Base-by-base conservation (phyloP, 2,329 filamentous ascomycete species). In the Phialemoniopsis sp. region DNA sequence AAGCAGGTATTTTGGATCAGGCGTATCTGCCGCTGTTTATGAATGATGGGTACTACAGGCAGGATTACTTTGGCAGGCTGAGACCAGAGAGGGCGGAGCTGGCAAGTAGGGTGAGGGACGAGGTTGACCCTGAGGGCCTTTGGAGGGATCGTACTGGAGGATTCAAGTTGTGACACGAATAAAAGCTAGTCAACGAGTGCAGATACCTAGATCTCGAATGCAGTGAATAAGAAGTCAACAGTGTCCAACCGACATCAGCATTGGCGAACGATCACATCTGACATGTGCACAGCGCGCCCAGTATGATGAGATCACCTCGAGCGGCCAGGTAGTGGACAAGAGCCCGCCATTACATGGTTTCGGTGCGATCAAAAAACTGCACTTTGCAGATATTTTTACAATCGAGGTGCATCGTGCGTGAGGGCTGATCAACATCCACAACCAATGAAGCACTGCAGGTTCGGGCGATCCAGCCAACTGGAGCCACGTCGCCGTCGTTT, bases 21-120 rank as follows among this genome's bases (percentile, higher is more conserved):
- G 59, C 50, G 3, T 66, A 63, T 41, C 50, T 64, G 37, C 67
- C 67, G 12, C 46, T 70, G 9, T 69, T 68, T 47, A 60, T 63
- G 57, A 71, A 70, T 46, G 64, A 70, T 37, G 60, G 55, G 9
- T 67, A 61, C 46, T 62, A 58, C 38, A 44, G 56, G 15, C 60
- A 71, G 49, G 66, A 70, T 38, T 68, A 67, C 47, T 69, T 59
- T 34, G 63, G 57, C 3, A 49, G 66, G 31, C 39, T 71, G 46
- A 57, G 51, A 45, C 54, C 59, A 1, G 58, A 56, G 47, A 61
- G 48, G 42, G 37, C 55, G 39, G 47, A 54, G 36, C 47, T 69
- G 17, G 66, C 62, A 7, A 48, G 51, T 32, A 37, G 28, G 16
- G 61, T 68, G 15, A 53, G 58, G 13, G 49, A 49, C 3, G 45